Evolutionary conservation across 768 basidiomycete species (phyloP).

Genomic region (Rhodocollybia butyracea): DNA sequence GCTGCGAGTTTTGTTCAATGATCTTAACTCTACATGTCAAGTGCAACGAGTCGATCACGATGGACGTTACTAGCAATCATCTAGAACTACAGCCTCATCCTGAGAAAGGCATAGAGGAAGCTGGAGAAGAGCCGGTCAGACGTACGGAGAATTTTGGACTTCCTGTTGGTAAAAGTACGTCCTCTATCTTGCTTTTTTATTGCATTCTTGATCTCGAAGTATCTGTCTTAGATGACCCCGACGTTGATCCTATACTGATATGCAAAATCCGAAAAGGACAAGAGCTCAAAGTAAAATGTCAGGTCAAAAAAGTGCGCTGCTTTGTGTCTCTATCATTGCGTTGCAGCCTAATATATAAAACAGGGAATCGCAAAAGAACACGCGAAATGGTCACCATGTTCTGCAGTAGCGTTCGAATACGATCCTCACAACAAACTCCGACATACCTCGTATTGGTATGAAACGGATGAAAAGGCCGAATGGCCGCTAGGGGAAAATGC

Average conservation of each 20-base stretch:
- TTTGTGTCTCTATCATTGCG: neutral
- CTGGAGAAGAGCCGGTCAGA: constrained; percentile 73
- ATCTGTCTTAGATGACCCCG: constrained; percentile 49
- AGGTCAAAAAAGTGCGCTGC: constrained; percentile 79
- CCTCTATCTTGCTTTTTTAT: no score
- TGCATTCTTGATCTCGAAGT: constrained; percentile 1
- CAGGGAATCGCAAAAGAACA: constrained; percentile 98
- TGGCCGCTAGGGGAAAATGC: constrained; percentile 93
- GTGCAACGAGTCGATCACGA: constrained; percentile 68
- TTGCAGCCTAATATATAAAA: constrained; percentile 5
- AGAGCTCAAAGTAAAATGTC: constrained; percentile 79
- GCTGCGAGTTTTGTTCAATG: constrained; percentile 86
- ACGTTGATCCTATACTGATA: constrained; percentile 69
- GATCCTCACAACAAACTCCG: constrained; percentile 97
- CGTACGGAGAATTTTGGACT: constrained; percentile 72
- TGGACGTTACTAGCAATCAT: constrained; percentile 86
- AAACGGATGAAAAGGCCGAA: constrained; percentile 74
- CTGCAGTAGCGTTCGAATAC: constrained; percentile 94
- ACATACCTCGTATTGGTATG: constrained; percentile 95
- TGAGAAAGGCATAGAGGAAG: constrained; percentile 28
- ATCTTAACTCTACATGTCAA: constrained; percentile 73
- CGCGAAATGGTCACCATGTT: constrained; percentile 97
- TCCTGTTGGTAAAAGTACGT: constrained; percentile 81
- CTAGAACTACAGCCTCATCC: constrained; percentile 58
- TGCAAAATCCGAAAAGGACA: constrained; percentile 95